Conservation (phyloP, 305 asterid species). For the Striga hermonthica region DNA sequence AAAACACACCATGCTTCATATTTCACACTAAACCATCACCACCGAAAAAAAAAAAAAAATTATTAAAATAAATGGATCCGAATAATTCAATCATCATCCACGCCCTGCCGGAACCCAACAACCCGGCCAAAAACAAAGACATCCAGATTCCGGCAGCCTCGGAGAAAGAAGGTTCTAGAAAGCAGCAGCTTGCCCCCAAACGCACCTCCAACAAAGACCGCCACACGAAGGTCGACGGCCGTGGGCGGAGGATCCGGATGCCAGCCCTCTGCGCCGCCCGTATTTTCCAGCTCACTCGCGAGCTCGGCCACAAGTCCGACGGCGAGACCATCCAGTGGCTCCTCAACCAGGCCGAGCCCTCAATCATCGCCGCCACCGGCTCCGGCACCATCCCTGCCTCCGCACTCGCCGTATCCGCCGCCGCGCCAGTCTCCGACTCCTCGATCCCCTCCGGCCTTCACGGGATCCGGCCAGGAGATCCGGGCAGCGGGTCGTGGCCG, state of each 20-base stretch:
- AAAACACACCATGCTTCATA: no score
- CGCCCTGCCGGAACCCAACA: slow-evolving; percentile 34
- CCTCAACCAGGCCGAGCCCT: slow-evolving; percentile 65
- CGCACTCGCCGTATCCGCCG: slow-evolving; percentile 51
- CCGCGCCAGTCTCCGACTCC: slow-evolving; percentile 40
- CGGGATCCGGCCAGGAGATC: slow-evolving; percentile 45
- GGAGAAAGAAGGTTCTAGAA: slow-evolving; percentile 48
- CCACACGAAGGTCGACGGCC: slow-evolving; percentile 69
- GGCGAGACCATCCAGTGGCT: slow-evolving; percentile 81
- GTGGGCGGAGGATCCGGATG: slow-evolving; percentile 72
- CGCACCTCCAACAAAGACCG: slow-evolving; percentile 67
- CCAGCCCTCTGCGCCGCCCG: slow-evolving; percentile 74
- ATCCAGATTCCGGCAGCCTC: slow-evolving; percentile 41
- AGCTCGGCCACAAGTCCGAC: slow-evolving; percentile 73
- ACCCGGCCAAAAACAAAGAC: slow-evolving; percentile 40
- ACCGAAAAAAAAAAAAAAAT: no score
- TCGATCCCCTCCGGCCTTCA: slow-evolving; percentile 51
- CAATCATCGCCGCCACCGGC: slow-evolving; percentile 68
- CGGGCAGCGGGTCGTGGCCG: slow-evolving; percentile 49
- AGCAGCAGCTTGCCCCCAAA: slow-evolving; percentile 54
- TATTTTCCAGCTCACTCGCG: slow-evolving; percentile 63
- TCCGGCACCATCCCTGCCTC: slow-evolving; percentile 69
- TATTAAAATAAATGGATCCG: slow-evolving; percentile 62
- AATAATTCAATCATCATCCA: slow-evolving; percentile 36
- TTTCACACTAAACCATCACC: no score